Evolutionary conservation across 208 protist species (phyloP).

Genomic region (Leptomonas pyrrhocoris): DNA sequence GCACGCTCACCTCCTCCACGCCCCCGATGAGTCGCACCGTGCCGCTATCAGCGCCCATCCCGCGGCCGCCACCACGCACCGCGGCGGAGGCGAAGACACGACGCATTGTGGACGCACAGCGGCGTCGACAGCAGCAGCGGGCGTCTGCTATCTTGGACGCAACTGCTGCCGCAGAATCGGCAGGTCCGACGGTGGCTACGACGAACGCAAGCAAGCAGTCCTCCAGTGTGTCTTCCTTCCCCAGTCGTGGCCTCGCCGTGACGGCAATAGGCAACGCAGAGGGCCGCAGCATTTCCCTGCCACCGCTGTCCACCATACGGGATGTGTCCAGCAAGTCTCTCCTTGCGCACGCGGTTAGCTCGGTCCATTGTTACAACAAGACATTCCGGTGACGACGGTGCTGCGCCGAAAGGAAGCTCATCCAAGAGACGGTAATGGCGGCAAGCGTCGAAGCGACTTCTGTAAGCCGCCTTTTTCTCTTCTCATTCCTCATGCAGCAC

Average conservation of each 20-base stretch:
- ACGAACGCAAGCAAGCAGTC: too few species aligned
- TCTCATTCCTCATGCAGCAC: too few species aligned
- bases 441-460: too few species aligned
- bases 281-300: background rate
- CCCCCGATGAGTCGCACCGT: background rate
- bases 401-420: background rate
- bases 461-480: background rate
- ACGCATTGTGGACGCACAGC: constrained; percentile 23
- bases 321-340: constrained; percentile 3
- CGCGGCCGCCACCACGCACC: constrained; percentile 19
- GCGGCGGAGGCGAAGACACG: constrained; percentile 27
- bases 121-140: constrained; percentile 4
- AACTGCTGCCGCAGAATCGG: too few species aligned
- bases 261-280: background rate
- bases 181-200: too few species aligned
- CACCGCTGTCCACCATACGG: constrained; percentile 4
- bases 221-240: too few species aligned
- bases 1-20: background rate
- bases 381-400: background rate
- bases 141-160: too few species aligned
- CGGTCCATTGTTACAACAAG: background rate
- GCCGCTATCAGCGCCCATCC: background rate
- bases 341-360: constrained; percentile 11
- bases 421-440: too few species aligned
- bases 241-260: too few species aligned